Conservation (phyloP, 306 rosid species). For the Pachyrhizus erosus region DNA sequence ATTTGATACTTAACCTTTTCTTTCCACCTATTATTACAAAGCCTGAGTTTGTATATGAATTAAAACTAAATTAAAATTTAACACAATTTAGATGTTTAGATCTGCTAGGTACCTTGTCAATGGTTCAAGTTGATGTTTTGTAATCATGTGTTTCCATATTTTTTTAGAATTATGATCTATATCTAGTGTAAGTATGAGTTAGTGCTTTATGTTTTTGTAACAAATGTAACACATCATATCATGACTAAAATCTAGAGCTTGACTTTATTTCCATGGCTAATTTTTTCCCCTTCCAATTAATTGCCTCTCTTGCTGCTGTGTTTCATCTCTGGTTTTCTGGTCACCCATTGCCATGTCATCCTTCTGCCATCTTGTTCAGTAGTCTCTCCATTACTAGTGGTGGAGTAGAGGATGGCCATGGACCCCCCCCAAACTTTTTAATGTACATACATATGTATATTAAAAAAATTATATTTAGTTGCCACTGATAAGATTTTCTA, state of each 20-base stretch:
- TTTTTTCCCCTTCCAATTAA: background rate
- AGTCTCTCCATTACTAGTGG: no score
- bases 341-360: no score
- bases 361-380: background rate
- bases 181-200: background rate
- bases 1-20: slow-evolving; percentile 1
- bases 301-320: background rate
- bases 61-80: background rate
- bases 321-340: background rate
- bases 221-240: background rate
- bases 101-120: background rate
- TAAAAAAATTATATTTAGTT: no score
- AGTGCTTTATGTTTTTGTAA: no score
- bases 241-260: background rate
- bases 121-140: background rate
- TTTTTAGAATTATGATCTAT: background rate
- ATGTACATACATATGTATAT: no score
- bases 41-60: slow-evolving; percentile 15
- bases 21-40: background rate
- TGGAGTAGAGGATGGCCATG: no score
- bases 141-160: background rate
- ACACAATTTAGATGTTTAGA: background rate
- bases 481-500: background rate
- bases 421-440: no score
- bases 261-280: background rate